These are phyloP conservation scores for Rhodotorula sp. DNA, from an alignment of 1,284 basidiomycete genomes.

Conservation along the genomic window DNA sequence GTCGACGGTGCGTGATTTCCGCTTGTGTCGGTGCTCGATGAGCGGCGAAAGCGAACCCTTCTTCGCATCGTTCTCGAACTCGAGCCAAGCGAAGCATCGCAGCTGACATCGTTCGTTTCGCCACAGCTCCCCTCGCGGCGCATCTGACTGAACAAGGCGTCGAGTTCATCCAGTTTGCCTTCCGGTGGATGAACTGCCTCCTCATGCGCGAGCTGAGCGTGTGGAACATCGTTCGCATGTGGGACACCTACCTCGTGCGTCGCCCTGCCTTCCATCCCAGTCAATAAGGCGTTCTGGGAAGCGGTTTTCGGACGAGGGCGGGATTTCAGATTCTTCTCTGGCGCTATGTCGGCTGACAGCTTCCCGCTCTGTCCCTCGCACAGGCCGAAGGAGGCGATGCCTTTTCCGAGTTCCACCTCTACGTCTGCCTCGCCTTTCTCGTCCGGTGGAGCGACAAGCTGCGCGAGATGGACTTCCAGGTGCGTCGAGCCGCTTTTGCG, in stretches of 20 bases:
- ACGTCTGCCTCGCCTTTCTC: slow-evolving; percentile 92
- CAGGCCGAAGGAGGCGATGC: slow-evolving; percentile 92
- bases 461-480: slow-evolving; percentile 94
- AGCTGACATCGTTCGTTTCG: too few relatives aligned
- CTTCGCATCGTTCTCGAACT: not conserved
- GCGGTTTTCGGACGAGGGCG: not conserved
- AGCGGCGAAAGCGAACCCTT: not conserved
- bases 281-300: not conserved
- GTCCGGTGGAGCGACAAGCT: slow-evolving; percentile 87
- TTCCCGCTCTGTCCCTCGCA: too few relatives aligned
- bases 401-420: slow-evolving; percentile 94
- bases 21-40: not conserved
- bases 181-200: slow-evolving; percentile 97
- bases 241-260: slow-evolving; percentile 93
- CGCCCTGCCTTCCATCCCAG: too few relatives aligned
- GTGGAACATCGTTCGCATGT: slow-evolving; percentile 93
- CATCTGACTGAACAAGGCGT: slow-evolving; percentile 87
- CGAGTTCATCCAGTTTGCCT: slow-evolving; percentile 98
- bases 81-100: too few relatives aligned
- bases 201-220: slow-evolving; percentile 95
- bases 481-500: slow-evolving; percentile 47
- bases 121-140: slow-evolving; percentile 67
- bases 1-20: slow-evolving; percentile 70
- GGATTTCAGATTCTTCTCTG: not conserved
- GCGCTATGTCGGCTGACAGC: not conserved